Evolutionary conservation across 345 rosid genomes (phyloP), one percentile per base, ranked within the genome.

Genomic region (Aethionema arabicum): DNA sequence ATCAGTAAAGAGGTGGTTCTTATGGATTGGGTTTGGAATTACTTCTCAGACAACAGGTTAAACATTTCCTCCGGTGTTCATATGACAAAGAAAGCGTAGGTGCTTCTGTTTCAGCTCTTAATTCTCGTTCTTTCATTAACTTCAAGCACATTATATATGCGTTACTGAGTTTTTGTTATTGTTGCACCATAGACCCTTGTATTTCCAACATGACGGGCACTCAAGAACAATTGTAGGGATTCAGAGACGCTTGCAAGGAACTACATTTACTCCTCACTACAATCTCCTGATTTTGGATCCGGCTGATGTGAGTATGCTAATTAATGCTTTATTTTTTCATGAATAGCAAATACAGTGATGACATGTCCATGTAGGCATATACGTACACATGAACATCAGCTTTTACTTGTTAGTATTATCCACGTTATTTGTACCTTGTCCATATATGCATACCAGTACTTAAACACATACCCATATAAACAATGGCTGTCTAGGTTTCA

Each of bases 141-240:
- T 9, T 48, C 4, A 16, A 12, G 15, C 66, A 36, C 27, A 56
- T 47, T 27, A 51, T 7, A 6, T 59, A 42, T 16, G 29, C 31
- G 59, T 52, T 72, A 16, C 11, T 54, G 33, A 69, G 36, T 52
- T 30, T 59, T 52, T 54, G 47, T 11, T 38, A 65, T 16, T 32
- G 69, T 72, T 72, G 52, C 35, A 57, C 51, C 49, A 61, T 72
- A 89, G 95, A 76, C 95, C 96, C 5, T 80, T 89, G 63, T 89
- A 89, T 69, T 84, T 84, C 71, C 96, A 89, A 69, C 95, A 89
- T 47, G 87, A 86, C 52, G 96, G 93, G 27, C 96, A 86, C 71
- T 89, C 93, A 9, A 78, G 91, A 73, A 84, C 91, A 15, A 78
- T 89, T 33, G 69, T 86, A 54, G 96, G 96, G 55, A 83, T 89